phyloP scores from a whole-genome alignment of 192 early-diverging fungal species.

The Entomortierella parvispora region DNA sequence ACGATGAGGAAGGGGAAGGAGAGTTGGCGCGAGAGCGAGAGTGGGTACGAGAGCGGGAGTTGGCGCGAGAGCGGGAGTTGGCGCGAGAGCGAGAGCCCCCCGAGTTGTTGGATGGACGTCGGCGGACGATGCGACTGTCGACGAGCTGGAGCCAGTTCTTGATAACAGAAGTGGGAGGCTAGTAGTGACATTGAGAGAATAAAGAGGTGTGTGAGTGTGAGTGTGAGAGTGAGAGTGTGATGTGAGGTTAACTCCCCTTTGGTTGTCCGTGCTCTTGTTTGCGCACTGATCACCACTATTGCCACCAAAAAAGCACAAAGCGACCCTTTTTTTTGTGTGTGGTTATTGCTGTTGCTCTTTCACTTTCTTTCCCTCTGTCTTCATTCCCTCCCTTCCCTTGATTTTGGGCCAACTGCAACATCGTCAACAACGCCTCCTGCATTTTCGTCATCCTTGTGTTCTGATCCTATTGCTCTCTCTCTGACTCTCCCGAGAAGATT shows the following conservation, averaged over 20 bases:
- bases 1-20: no score
- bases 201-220: neutral
- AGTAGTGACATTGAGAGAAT: neutral
- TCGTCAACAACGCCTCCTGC: constrained; percentile 6
- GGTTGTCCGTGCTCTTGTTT: no score
- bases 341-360: no score
- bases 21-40: no score
- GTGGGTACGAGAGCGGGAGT: no score
- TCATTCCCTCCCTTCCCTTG: neutral
- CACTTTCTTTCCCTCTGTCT: neutral
- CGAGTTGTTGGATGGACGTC: constrained; percentile 15
- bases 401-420: neutral
- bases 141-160: constrained; percentile 77
- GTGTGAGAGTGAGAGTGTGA: neutral
- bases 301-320: no score
- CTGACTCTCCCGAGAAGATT: neutral
- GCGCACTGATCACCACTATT: no score
- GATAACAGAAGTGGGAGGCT: constrained; percentile 71
- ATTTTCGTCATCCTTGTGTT: neutral
- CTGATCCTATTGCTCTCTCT: neutral
- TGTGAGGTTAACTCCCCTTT: no score
- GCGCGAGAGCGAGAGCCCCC: no score
- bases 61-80: no score
- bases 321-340: no score
- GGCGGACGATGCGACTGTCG: constrained; percentile 59